Conservation (phyloP, 2,329 filamentous ascomycete genomes). For the Penicillium decumbens region DNA sequence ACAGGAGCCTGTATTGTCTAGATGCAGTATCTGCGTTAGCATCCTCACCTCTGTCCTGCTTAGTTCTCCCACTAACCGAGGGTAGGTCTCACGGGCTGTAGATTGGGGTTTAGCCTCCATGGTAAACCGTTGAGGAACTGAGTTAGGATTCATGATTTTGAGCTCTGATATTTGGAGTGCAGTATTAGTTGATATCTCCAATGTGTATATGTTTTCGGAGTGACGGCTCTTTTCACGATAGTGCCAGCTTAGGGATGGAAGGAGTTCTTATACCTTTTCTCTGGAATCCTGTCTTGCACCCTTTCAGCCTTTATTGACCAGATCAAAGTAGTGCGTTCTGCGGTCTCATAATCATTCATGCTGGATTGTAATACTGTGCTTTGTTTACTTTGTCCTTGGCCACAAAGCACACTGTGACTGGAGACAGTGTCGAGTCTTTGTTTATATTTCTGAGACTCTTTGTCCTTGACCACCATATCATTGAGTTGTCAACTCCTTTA, state of each 20-base stretch:
- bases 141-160: neutral
- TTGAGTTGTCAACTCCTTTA: neutral
- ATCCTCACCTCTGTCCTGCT: constrained; percentile 16
- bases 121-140: neutral
- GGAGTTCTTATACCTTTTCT: neutral
- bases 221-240: neutral
- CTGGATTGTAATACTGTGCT: neutral
- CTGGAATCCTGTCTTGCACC: neutral
- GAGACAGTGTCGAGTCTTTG: neutral
- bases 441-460: neutral
- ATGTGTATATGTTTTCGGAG: too few species aligned
- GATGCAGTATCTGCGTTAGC: constrained; percentile 23
- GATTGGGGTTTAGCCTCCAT: neutral
- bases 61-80: constrained; percentile 18
- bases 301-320: neutral
- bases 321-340: neutral
- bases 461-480: neutral
- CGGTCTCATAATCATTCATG: neutral
- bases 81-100: constrained; percentile 12
- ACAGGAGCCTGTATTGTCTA: constrained; percentile 14
- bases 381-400: neutral
- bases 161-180: neutral
- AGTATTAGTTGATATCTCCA: neutral
- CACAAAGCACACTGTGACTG: neutral
- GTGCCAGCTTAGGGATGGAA: neutral